Percentiles rank a stretch among this genome's conserved stretches.
These are phyloP conservation scores for Petasospora rhodanensis DNA, from an alignment of 1,139 yeast genomes.

Conservation along the genomic window DNA sequence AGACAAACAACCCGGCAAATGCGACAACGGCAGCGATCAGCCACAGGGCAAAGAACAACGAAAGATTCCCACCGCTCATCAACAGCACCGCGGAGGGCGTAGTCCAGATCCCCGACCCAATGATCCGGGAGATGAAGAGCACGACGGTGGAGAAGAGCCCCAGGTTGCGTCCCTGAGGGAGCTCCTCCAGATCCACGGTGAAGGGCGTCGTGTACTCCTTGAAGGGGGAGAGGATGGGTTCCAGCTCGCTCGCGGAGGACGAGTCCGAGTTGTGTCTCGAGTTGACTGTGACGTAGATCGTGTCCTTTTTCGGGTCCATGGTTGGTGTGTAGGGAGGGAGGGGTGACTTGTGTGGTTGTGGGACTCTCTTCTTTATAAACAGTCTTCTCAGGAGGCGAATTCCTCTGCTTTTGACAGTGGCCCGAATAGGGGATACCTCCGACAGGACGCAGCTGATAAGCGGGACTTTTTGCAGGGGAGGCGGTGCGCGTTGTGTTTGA, in stretches of 20 bases:
- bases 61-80: conserved; percentile 64
- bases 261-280: conserved; percentile 17
- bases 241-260: conserved; percentile 9
- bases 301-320: conserved; percentile 9
- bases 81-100: conserved; percentile 62
- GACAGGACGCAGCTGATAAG: too few species aligned
- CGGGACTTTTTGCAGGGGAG: too few species aligned
- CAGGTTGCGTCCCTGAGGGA: conserved; percentile 72
- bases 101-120: conserved; percentile 78
- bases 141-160: conserved; percentile 64
- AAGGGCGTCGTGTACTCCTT: conserved; percentile 9
- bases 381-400: too few species aligned
- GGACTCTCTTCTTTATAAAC: too few species aligned
- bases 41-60: conserved; percentile 60
- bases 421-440: too few species aligned
- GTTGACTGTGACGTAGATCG: conserved; percentile 6
- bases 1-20: conserved; percentile 62
- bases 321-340: conserved; percentile 1
- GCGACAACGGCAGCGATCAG: conserved; percentile 53
- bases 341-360: too few species aligned
- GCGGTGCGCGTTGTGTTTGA: too few species aligned
- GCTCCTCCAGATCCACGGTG: conserved; percentile 36
- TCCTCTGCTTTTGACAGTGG: too few species aligned
- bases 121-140: conserved; percentile 59
- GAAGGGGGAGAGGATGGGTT: conserved; percentile 10